Conservation (phyloP, 2,329 filamentous ascomycete species). For the Diaporthe caulivora region DNA sequence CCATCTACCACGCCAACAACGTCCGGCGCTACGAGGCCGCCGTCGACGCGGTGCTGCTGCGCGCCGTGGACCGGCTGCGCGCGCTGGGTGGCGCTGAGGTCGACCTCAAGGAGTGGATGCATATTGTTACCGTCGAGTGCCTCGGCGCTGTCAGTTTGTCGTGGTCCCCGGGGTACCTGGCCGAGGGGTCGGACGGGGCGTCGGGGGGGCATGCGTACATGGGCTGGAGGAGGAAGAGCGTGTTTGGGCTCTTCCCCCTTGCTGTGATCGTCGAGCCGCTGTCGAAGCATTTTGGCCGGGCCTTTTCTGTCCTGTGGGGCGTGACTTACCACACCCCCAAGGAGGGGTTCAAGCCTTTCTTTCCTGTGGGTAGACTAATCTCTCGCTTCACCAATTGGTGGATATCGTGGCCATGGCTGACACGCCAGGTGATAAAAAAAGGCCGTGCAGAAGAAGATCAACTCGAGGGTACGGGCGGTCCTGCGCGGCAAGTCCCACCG, state of each 20-base stretch:
- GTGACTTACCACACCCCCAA: conserved; percentile 58
- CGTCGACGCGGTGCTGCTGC: conserved; percentile 55
- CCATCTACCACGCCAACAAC: conserved; percentile 58
- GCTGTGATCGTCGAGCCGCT: conserved; percentile 55
- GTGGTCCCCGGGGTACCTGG: conserved; percentile 64
- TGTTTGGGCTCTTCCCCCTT: conserved; percentile 63
- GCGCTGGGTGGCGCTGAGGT: conserved; percentile 54
- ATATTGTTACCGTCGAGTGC: conserved; percentile 66
- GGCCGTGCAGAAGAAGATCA: conserved; percentile 47
- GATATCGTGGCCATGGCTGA: neutral
- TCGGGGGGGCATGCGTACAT: conserved; percentile 63
- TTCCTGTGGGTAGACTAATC: conserved; percentile 55
- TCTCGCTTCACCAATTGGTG: neutral
- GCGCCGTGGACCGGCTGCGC: conserved; percentile 52
- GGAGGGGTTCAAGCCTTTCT: conserved; percentile 61
- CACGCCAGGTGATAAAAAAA: conserved; percentile 11
- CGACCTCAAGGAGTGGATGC: conserved; percentile 68
- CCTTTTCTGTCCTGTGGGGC: conserved; percentile 58
- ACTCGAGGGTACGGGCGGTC: conserved; percentile 42
- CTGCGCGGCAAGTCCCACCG: conserved; percentile 42
- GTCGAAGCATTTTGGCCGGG: conserved; percentile 51
- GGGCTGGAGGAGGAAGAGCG: conserved; percentile 64
- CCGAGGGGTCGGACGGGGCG: conserved; percentile 57
- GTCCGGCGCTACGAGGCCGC: conserved; percentile 56
- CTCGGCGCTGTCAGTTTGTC: conserved; percentile 63